Evolutionary conservation across 495 filamentous ascomycete species (phyloP).

Genomic region (Penicillium pancosmium): DNA sequence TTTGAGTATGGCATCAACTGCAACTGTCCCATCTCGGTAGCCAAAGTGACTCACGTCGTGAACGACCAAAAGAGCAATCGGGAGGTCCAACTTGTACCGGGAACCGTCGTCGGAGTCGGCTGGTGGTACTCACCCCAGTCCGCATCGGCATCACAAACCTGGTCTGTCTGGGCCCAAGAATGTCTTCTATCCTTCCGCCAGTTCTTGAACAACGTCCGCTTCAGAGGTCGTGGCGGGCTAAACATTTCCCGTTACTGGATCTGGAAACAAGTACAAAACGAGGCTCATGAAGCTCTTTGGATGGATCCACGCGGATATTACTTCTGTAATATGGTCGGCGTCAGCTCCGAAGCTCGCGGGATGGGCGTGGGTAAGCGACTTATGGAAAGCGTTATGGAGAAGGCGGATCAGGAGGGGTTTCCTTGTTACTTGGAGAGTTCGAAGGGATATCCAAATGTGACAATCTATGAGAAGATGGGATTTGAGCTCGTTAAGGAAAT

Average conservation of each 20-base stretch:
- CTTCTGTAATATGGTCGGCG: conserved; percentile 70
- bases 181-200: conserved; percentile 64
- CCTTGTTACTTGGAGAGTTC: conserved; percentile 68
- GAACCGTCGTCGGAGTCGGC: conserved; percentile 58
- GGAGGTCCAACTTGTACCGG: conserved; percentile 20
- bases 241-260: conserved; percentile 64
- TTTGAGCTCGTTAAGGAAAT: conserved; percentile 64
- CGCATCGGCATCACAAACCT: conserved; percentile 42
- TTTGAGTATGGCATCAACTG: conserved; percentile 62
- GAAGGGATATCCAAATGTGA: conserved; percentile 62
- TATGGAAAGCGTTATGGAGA: conserved; percentile 58
- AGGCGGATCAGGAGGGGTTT: conserved; percentile 61
- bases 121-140: conserved; percentile 63
- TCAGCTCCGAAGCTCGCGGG: conserved; percentile 59
- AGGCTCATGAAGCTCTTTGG: conserved; percentile 42
- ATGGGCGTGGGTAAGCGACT: conserved; percentile 62
- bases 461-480: conserved; percentile 67
- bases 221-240: conserved; percentile 63
- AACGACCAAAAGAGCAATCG: conserved; percentile 19
- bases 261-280: conserved; percentile 47
- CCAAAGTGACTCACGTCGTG: conserved; percentile 42
- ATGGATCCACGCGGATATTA: conserved; percentile 59
- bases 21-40: conserved; percentile 64
- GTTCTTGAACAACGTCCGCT: conserved; percentile 61
- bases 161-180: conserved; percentile 57